Conservation (phyloP, 2,329 filamentous ascomycete species). For the Colletotrichum spaethianum region DNA sequence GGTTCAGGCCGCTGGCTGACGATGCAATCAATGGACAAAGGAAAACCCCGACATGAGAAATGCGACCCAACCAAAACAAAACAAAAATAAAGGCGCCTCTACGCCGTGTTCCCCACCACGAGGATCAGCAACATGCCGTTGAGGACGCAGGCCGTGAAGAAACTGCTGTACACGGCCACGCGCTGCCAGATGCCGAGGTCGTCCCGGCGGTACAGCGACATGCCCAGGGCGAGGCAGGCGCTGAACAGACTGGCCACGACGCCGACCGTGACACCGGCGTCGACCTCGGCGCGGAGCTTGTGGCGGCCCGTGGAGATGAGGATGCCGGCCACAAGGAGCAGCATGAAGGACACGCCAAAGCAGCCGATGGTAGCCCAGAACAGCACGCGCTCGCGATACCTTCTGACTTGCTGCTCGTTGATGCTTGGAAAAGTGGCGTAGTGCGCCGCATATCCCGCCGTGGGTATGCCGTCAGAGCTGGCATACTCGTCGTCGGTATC, state of each 20-base stretch:
- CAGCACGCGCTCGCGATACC: constrained; percentile 69
- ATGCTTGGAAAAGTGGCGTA: constrained; percentile 68
- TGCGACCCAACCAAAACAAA: background rate
- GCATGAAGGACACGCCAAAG: constrained; percentile 72
- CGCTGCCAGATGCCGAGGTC: constrained; percentile 59
- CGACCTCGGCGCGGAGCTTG: constrained; percentile 79
- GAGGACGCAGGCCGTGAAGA: constrained; percentile 55
- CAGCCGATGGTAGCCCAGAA: constrained; percentile 66
- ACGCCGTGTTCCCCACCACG: constrained; percentile 56
- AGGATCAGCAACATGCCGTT: constrained; percentile 61
- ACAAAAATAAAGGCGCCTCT: constrained; percentile 41
- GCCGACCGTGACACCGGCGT: constrained; percentile 79
- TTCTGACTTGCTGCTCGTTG: constrained; percentile 63
- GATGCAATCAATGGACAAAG: constrained; percentile 27
- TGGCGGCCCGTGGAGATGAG: constrained; percentile 78
- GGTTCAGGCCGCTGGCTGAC: background rate
- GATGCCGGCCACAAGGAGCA: constrained; percentile 75
- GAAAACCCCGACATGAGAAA: background rate
- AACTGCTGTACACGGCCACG: constrained; percentile 55
- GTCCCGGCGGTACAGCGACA: constrained; percentile 68
- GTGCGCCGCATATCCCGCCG: constrained; percentile 65
- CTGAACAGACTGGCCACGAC: constrained; percentile 77
- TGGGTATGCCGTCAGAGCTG: constrained; percentile 65
- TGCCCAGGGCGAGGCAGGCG: constrained; percentile 72
- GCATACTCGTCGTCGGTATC: constrained; percentile 66